These are phyloP conservation scores for Raphanus sativus DNA, from an alignment of 345 rosid genomes.

Conservation along the genomic window DNA sequence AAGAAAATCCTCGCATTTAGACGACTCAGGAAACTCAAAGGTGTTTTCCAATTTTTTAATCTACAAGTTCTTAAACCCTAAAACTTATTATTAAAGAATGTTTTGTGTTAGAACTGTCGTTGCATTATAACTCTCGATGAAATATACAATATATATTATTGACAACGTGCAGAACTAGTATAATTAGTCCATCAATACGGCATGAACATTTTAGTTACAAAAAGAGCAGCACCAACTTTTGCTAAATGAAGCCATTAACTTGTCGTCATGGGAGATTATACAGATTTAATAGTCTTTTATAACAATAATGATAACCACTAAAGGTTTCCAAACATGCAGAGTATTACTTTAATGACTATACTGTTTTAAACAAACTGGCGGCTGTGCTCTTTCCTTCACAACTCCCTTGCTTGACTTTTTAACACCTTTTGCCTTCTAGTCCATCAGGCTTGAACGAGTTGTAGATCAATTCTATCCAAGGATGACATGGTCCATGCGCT, in stretches of 20 bases:
- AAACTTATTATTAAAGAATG: background rate
- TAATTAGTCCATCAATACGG: background rate
- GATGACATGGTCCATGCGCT: too few species aligned
- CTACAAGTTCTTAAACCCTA: background rate
- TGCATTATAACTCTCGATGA: background rate
- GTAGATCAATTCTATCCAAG: too few species aligned
- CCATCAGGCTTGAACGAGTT: background rate
- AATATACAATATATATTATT: background rate
- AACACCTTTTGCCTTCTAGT: background rate
- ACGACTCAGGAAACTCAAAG: background rate
- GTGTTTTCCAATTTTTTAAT: too few species aligned
- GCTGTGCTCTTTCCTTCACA: background rate
- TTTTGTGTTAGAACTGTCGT: too few species aligned
- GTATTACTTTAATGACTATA: background rate
- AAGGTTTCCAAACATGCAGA: background rate
- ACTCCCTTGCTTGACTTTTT: background rate
- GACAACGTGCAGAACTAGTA: background rate
- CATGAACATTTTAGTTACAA: background rate
- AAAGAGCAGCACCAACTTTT: background rate
- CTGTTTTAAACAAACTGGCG: background rate
- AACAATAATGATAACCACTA: too few species aligned
- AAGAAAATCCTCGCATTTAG: background rate
- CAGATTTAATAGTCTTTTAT: too few species aligned
- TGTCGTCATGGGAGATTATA: background rate
- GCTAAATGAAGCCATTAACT: background rate